Percentiles rank a stretch among this genome's conserved stretches.
phyloP scores from a whole-genome alignment of 495 filamentous ascomycete genomes.

The Usnea hakonensis region DNA sequence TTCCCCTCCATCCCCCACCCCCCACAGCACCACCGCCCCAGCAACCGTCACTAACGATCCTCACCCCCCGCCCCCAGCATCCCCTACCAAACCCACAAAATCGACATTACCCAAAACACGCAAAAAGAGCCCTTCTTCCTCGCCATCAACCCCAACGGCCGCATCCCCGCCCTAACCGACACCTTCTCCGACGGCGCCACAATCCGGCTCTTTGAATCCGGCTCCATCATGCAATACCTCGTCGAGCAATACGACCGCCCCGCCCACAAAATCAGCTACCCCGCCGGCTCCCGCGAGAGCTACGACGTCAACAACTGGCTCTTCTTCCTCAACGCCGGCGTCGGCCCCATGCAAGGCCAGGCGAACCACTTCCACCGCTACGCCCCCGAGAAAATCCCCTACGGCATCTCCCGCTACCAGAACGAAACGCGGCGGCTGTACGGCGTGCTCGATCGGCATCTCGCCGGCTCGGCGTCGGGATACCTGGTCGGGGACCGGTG shows the following conservation, averaged over 20 bases:
- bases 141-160: constrained; percentile 88
- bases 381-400: constrained; percentile 79
- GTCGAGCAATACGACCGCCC: constrained; percentile 64
- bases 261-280: constrained; percentile 79
- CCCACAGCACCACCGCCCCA: neutral
- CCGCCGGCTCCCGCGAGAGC: constrained; percentile 61
- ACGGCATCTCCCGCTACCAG: constrained; percentile 74
- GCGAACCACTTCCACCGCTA: constrained; percentile 86
- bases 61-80: constrained; percentile 28
- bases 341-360: constrained; percentile 92
- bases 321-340: constrained; percentile 63
- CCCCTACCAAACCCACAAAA: constrained; percentile 57
- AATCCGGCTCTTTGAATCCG: constrained; percentile 77
- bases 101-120: constrained; percentile 61
- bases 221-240: constrained; percentile 81
- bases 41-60: neutral
- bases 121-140: constrained; percentile 90
- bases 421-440: constrained; percentile 79
- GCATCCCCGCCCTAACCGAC: constrained; percentile 88
- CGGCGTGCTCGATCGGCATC: constrained; percentile 65
- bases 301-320: constrained; percentile 78
- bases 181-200: constrained; percentile 60
- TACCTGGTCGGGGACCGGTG: constrained; percentile 73
- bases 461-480: constrained; percentile 52
- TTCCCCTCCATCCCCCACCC: neutral